These are phyloP conservation scores for Skeletonema grethae DNA, from an alignment of 108 stramenopile species.

Conservation along the genomic window DNA sequence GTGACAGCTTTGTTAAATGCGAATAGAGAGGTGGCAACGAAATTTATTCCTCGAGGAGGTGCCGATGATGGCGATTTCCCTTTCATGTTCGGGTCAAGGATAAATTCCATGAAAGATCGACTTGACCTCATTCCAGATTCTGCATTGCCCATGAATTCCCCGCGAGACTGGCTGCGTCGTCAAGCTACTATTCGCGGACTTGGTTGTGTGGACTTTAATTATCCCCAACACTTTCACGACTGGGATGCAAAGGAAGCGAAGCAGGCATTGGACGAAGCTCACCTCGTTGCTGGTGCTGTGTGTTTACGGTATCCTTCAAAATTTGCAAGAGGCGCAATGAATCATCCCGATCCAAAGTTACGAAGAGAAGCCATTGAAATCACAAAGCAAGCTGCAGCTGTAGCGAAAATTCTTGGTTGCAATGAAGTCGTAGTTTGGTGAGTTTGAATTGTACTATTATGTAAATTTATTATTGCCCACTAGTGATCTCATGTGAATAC, in stretches of 20 bases:
- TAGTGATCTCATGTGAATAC: no score
- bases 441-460: no score
- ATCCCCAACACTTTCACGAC: conserved; percentile 79
- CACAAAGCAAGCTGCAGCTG: conserved; percentile 72
- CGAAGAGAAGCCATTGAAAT: conserved; percentile 73
- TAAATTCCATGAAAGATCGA: conserved; percentile 90
- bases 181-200: conserved; percentile 71
- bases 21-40: conserved; percentile 3
- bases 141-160: conserved; percentile 28
- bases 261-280: conserved; percentile 57
- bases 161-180: conserved; percentile 65
- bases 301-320: conserved; percentile 83
- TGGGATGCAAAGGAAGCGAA: conserved; percentile 55
- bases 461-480: no score
- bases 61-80: conserved; percentile 55
- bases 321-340: conserved; percentile 84
- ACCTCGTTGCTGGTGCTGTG: conserved; percentile 78
- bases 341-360: conserved; percentile 64
- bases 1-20: conserved; percentile 41
- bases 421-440: conserved; percentile 79
- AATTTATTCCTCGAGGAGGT: conserved; percentile 33
- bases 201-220: conserved; percentile 88
- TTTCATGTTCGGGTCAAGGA: conserved; percentile 75
- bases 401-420: conserved; percentile 65
- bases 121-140: conserved; percentile 51